These are phyloP conservation scores for Annulohypoxylon maeteangense DNA, from an alignment of 495 filamentous ascomycete genomes.

Conservation along the genomic window DNA sequence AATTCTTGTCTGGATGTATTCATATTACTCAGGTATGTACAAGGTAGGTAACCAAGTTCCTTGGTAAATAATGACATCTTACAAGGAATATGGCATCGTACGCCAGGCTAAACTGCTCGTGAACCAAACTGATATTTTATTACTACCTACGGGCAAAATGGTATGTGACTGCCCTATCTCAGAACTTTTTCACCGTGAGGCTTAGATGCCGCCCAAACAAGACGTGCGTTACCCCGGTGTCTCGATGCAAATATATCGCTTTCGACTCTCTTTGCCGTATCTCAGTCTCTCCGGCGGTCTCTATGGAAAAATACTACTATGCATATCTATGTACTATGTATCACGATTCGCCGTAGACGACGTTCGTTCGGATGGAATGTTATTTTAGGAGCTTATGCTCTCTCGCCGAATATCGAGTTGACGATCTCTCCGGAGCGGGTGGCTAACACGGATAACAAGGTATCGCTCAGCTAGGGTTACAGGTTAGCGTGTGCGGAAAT, in stretches of 20 bases:
- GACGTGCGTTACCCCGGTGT: background rate
- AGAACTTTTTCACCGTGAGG: background rate
- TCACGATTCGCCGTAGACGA: background rate
- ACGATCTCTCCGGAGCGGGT: slow-evolving; percentile 82
- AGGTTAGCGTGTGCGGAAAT: slow-evolving; percentile 2
- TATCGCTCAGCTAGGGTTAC: slow-evolving; percentile 71
- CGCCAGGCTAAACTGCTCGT: too few relatives aligned
- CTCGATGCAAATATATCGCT: background rate
- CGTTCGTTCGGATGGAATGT: background rate
- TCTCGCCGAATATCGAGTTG: slow-evolving; percentile 72
- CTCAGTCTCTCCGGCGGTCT: background rate
- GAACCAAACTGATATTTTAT: background rate
- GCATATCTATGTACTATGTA: slow-evolving; percentile 1
- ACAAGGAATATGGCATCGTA: too few relatives aligned
- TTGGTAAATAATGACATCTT: too few relatives aligned
- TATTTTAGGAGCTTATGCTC: background rate
- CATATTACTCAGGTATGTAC: too few relatives aligned
- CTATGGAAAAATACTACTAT: slow-evolving; percentile 1
- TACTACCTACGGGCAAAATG: background rate
- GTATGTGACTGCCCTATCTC: background rate
- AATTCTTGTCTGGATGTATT: too few relatives aligned
- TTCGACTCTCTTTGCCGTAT: background rate
- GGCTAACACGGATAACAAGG: slow-evolving; percentile 79
- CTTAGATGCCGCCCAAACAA: slow-evolving; percentile 1
- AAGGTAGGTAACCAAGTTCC: too few relatives aligned